These are phyloP conservation scores for Lojkania enalia DNA, from an alignment of 2,329 filamentous ascomycete species.

Conservation along the genomic window DNA sequence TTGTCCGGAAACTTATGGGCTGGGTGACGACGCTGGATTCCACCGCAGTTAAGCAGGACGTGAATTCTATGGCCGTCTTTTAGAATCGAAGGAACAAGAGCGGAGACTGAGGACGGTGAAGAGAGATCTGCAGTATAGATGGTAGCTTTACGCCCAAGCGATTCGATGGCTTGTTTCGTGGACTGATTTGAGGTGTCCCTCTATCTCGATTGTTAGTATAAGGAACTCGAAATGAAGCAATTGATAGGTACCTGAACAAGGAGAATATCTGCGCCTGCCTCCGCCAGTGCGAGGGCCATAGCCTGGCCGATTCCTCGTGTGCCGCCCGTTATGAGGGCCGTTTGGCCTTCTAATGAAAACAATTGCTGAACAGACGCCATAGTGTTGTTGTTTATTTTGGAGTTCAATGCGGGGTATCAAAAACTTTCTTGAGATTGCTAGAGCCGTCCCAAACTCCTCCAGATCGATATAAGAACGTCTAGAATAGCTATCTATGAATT, in stretches of 20 bases:
- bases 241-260: slow-evolving; percentile 50
- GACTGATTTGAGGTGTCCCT: slow-evolving; percentile 57
- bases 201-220: slow-evolving; percentile 39
- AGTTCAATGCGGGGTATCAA: background rate
- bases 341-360: slow-evolving; percentile 55
- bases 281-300: slow-evolving; percentile 55
- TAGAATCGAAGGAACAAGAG: slow-evolving; percentile 64
- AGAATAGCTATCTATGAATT: too few species aligned
- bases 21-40: slow-evolving; percentile 79
- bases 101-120: slow-evolving; percentile 61
- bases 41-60: slow-evolving; percentile 84
- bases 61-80: slow-evolving; percentile 66
- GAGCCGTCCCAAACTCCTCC: too few species aligned
- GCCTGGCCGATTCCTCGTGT: slow-evolving; percentile 56
- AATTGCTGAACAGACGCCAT: slow-evolving; percentile 45
- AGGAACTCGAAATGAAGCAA: background rate
- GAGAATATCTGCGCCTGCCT: slow-evolving; percentile 55
- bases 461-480: too few species aligned
- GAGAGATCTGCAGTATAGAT: slow-evolving; percentile 74
- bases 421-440: too few species aligned
- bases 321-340: slow-evolving; percentile 54
- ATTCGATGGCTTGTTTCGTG: slow-evolving; percentile 65
- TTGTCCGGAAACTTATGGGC: slow-evolving; percentile 73
- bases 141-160: slow-evolving; percentile 65
- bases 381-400: slow-evolving; percentile 8